Conservation (phyloP, 176 grass and related monocot species). For the Bromus sterilis region DNA sequence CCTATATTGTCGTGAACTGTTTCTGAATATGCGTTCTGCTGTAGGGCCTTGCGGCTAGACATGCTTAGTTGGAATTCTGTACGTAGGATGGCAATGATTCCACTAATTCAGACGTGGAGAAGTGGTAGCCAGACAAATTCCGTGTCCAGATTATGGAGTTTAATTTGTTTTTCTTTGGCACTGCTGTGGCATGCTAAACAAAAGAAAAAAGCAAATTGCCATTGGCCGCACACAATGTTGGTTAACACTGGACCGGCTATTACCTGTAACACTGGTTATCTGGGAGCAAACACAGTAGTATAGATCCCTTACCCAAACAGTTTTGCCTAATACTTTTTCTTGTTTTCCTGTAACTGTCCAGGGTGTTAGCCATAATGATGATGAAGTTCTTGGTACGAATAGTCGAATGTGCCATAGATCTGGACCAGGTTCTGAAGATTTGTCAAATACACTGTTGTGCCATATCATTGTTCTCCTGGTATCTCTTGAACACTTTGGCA, state of each 20-base stretch:
- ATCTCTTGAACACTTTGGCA: conserved; percentile 3
- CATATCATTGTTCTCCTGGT: neutral
- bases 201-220: neutral
- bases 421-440: conserved; percentile 58
- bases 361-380: conserved; percentile 91
- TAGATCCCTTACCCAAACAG: neutral
- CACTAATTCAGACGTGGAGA: neutral
- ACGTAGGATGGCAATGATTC: neutral
- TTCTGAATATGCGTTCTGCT: neutral
- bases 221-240: neutral
- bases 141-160: neutral
- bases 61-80: neutral
- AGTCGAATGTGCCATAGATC: conserved; percentile 81
- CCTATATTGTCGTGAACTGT: neutral
- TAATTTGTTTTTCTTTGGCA: neutral
- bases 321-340: neutral
- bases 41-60: neutral
- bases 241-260: neutral
- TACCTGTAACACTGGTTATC: neutral
- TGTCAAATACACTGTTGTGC: conserved; percentile 2
- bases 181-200: neutral
- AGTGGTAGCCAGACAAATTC: neutral
- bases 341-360: conserved; percentile 24
- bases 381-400: conserved; percentile 93
- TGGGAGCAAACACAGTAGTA: neutral